Evolutionary conservation across 345 rosid genomes (phyloP).

Genomic region (Limnanthes douglasii): DNA sequence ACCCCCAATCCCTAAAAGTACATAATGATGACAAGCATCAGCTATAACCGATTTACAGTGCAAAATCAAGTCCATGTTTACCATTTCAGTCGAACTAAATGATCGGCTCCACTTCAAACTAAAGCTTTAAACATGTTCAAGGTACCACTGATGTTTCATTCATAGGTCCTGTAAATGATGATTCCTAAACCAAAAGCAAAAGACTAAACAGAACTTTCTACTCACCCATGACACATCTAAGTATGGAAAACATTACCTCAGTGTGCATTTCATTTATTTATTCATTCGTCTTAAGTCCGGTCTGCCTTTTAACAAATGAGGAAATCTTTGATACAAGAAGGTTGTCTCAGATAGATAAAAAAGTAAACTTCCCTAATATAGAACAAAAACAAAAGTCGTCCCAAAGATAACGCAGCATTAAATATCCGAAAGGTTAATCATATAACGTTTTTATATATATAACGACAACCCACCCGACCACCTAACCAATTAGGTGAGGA

Average conservation of each 20-base stretch:
- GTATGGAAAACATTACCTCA: neutral
- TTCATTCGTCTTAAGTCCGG: conserved; percentile 17
- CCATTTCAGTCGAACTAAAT: no score
- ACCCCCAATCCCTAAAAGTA: no score
- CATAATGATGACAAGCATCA: no score
- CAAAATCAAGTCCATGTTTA: no score
- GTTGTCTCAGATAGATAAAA: conserved; percentile 4
- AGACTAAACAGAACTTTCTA: no score
- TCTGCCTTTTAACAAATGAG: conserved; percentile 15
- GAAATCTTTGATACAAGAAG: conserved; percentile 4
- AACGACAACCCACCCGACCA: conserved; percentile 5
- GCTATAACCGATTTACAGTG: no score
- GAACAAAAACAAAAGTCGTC: conserved; percentile 6
- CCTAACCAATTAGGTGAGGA: no score
- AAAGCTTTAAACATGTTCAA: no score
- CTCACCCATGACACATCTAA: neutral
- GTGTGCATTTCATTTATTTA: conserved; percentile 11
- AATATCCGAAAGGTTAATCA: conserved; percentile 10
- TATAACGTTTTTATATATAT: conserved; percentile 5
- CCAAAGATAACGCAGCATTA: conserved; percentile 3
- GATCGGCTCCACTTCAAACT: no score
- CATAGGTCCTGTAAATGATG: no score
- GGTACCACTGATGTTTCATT: no score
- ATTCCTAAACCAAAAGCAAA: no score
- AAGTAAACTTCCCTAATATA: conserved; percentile 6